These are phyloP conservation scores for Cordyceps javanica DNA, from an alignment of 2,329 filamentous ascomycete genomes.

Conservation along the genomic window DNA sequence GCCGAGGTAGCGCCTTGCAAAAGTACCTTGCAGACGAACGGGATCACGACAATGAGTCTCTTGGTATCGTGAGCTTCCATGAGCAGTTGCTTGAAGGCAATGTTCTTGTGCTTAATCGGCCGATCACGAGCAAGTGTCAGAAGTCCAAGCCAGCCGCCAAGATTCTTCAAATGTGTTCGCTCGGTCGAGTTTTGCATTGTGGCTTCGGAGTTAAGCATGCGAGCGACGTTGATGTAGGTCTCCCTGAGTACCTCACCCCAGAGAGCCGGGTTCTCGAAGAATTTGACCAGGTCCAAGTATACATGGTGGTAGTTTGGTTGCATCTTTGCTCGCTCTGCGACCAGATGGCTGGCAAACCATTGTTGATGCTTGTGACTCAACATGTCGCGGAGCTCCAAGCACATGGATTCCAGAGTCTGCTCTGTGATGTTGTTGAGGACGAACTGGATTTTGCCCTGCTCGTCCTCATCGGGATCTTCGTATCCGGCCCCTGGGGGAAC, in stretches of 20 bases:
- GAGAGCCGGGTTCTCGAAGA: conserved; percentile 71
- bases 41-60: conserved; percentile 84
- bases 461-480: conserved; percentile 76
- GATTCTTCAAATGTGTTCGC: conserved; percentile 82
- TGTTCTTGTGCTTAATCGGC: conserved; percentile 92
- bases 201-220: conserved; percentile 83
- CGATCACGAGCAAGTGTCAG: conserved; percentile 89
- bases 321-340: conserved; percentile 93
- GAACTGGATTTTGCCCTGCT: conserved; percentile 91
- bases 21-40: conserved; percentile 95
- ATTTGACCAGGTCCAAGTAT: conserved; percentile 81
- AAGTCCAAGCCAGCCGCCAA: conserved; percentile 89
- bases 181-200: conserved; percentile 82
- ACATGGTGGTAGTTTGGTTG: conserved; percentile 95
- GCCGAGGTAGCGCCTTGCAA: conserved; percentile 77
- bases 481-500: conserved; percentile 57
- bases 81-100: conserved; percentile 92
- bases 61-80: conserved; percentile 93
- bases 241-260: conserved; percentile 90
- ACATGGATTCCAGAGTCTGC: conserved; percentile 77
- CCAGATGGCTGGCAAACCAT: conserved; percentile 94
- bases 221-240: conserved; percentile 80
- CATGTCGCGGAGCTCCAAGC: conserved; percentile 71
- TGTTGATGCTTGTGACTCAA: conserved; percentile 79
- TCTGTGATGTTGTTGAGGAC: conserved; percentile 95